phyloP scores from a whole-genome alignment of 192 early-diverging fungal species.

The Coemansia sp. region DNA sequence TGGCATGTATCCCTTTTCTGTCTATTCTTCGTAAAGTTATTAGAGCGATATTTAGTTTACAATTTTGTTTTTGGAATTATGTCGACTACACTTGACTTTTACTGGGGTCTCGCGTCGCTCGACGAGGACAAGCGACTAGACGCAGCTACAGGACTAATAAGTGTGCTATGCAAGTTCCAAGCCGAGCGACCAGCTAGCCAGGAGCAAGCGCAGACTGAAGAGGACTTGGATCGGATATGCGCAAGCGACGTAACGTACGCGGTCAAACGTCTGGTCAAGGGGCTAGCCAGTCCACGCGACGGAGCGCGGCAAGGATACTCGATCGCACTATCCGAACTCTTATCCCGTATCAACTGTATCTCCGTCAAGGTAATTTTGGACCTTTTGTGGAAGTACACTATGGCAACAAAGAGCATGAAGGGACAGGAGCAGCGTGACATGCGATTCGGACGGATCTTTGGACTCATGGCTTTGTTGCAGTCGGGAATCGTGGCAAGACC shows the following conservation, averaged over 20 bases:
- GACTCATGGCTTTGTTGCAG: slow-evolving; percentile 77
- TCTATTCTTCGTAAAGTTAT: neutral
- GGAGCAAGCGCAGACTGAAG: slow-evolving; percentile 59
- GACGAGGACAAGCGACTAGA: slow-evolving; percentile 64
- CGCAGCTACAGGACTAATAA: slow-evolving; percentile 69
- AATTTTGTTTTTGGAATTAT: neutral
- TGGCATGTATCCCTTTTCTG: neutral
- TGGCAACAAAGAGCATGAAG: slow-evolving; percentile 64
- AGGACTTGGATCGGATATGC: slow-evolving; percentile 65
- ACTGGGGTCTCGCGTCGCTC: slow-evolving; percentile 81
- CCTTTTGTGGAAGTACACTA: slow-evolving; percentile 68
- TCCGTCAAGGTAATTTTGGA: slow-evolving; percentile 70
- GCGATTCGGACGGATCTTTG: slow-evolving; percentile 91
- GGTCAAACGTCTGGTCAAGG: slow-evolving; percentile 83
- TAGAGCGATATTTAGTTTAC: neutral
- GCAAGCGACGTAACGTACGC: slow-evolving; percentile 87
- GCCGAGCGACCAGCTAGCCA: slow-evolving; percentile 32
- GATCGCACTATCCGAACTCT: slow-evolving; percentile 87
- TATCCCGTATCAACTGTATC: slow-evolving; percentile 48
- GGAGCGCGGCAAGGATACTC: slow-evolving; percentile 96
- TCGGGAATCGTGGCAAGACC: slow-evolving; percentile 73
- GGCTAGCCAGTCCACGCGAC: slow-evolving; percentile 81
- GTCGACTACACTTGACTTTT: slow-evolving; percentile 64
- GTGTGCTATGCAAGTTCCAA: slow-evolving; percentile 61
- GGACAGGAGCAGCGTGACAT: slow-evolving; percentile 90